Percentiles rank a stretch among this genome's conserved stretches.
Conservation (phyloP, 1,284 basidiomycete species). For the Leccinum griseonigrum region DNA sequence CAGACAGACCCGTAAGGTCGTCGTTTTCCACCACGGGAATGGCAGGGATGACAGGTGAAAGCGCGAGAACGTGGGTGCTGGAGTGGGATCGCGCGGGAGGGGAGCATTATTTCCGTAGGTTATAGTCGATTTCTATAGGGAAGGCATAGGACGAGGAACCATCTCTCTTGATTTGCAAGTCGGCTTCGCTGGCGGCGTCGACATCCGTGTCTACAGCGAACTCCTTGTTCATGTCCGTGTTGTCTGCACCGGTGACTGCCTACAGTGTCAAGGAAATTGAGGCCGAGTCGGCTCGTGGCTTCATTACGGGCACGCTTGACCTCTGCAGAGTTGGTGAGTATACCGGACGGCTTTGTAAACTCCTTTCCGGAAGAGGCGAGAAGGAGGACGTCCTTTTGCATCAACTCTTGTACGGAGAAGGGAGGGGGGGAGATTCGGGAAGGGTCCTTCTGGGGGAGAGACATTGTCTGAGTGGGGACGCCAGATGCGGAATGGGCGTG, state of each 20-base stretch:
- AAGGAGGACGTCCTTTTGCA: constrained; percentile 73
- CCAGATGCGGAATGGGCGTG: constrained; percentile 80
- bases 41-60: constrained; percentile 49
- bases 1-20: constrained; percentile 62
- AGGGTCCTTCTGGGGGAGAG: constrained; percentile 23
- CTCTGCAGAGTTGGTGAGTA: constrained; percentile 66
- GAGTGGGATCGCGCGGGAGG: constrained; percentile 39
- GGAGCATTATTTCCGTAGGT: constrained; percentile 31
- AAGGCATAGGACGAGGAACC: constrained; percentile 34
- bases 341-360: constrained; percentile 68
- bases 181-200: constrained; percentile 45
- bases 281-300: constrained; percentile 77
- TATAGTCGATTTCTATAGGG: constrained; percentile 38
- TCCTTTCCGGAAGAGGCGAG: constrained; percentile 88
- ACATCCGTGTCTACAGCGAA: constrained; percentile 60
- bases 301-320: constrained; percentile 81
- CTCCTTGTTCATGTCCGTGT: constrained; percentile 80
- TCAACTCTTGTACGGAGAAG: constrained; percentile 74
- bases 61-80: constrained; percentile 50
- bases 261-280: constrained; percentile 76
- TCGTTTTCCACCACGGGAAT: constrained; percentile 38
- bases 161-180: constrained; percentile 38
- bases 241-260: constrained; percentile 53
- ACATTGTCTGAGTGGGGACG: constrained; percentile 43
- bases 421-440: constrained; percentile 60